These are phyloP conservation scores for Colletotrichum orchidophilum DNA, from an alignment of 2,329 filamentous ascomycete species.

Conservation along the genomic window DNA sequence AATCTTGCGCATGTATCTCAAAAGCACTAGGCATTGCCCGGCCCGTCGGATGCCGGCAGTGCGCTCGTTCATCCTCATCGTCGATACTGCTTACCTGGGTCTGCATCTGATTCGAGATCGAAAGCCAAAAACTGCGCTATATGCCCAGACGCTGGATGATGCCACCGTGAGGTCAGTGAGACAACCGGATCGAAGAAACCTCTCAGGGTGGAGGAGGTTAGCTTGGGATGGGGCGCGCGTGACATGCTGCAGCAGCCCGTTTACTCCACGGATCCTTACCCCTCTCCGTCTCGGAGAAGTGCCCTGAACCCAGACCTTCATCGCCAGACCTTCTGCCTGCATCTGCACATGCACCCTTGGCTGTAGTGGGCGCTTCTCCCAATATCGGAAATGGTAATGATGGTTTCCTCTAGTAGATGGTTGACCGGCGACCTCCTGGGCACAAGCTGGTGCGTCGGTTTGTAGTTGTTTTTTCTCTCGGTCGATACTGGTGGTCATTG, in stretches of 20 bases:
- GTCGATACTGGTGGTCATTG: not conserved
- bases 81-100: not conserved
- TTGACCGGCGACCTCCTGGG: not conserved
- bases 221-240: conserved; percentile 19
- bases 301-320: conserved; percentile 26
- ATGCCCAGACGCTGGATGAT: conserved; percentile 20
- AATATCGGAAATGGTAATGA: conserved; percentile 8
- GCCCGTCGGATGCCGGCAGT: conserved; percentile 26
- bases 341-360: conserved; percentile 18
- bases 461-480: not conserved
- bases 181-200: conserved; percentile 2
- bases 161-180: conserved; percentile 31
- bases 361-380: not conserved
- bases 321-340: conserved; percentile 25
- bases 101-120: conserved; percentile 3
- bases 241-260: conserved; percentile 26
- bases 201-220: conserved; percentile 13
- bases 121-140: conserved; percentile 1
- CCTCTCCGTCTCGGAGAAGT: conserved; percentile 29
- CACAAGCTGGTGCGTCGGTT: not conserved
- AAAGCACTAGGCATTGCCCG: not conserved
- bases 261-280: conserved; percentile 26
- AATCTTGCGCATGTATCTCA: conserved; percentile 3
- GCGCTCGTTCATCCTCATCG: not conserved
- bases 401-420: not conserved